Base-by-base conservation (phyloP, 805 yeast species). In the Saccharomycopsis olivae region DNA sequence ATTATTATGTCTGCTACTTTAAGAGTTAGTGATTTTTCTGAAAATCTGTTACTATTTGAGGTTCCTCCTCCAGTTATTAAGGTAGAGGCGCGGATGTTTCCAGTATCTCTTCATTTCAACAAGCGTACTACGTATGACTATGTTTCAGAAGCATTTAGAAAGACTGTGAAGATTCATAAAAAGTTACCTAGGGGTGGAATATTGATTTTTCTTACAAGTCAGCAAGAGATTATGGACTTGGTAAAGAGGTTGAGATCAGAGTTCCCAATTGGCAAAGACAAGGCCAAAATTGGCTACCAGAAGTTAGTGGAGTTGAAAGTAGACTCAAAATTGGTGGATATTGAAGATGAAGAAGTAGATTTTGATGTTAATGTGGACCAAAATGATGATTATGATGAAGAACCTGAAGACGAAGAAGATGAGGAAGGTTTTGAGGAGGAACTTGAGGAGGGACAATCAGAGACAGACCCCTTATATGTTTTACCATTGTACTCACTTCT, bases 1-100 rank as follows among this genome's bases (percentile, higher is more conserved):
- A 72, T 92, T 20, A 79, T 92, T 51, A 92, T 92, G 99, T 88
- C 97, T 33, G 99, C 99, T 14, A 92, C 99, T 0, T 68, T 92
- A 44, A 69, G 97, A 51, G 97, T 92, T 1, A 62, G 89, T 13
- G 99, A 92, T 57, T 92, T 92, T 54, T 75, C 95, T 38, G 94
- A 87, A 52, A 92, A 92, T 57, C 55, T 59, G 13, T 60, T 68
- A 2, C 62, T 94, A 24, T 92, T 94, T 53, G 58, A 66, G 14
- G 51, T 53, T 0, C 77, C 83, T 0, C 98, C 98, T 1, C 98
- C 98, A 2, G 73, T 94, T 27, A 61, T 94, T 28, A 80, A 80
- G 49, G 87, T 92, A 11, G 89, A 83, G 38, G 94, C 97, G 0
- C 74, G 99, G 57, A 97, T 89, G 55, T 87, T 71, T 53, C 96